phyloP scores from a whole-genome alignment of 2,329 filamentous ascomycete genomes.

The Ceratocystis harringtonii region DNA sequence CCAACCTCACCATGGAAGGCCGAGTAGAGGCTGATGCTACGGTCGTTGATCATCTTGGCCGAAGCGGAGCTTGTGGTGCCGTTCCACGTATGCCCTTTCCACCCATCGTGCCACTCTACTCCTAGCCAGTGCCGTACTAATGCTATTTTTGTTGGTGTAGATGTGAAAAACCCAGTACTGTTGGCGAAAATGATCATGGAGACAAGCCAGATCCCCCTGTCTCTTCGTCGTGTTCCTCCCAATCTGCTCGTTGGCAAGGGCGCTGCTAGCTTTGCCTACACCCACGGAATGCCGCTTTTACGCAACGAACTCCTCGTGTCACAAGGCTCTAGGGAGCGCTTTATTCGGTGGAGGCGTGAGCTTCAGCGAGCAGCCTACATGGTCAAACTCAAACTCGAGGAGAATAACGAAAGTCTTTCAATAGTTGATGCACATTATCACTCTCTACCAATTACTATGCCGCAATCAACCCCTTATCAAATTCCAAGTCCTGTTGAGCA shows the following conservation, averaged over 20 bases:
- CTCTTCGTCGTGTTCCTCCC: slow-evolving; percentile 75
- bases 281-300: slow-evolving; percentile 60
- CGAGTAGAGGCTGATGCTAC: slow-evolving; percentile 90
- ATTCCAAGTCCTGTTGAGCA: not conserved
- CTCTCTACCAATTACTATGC: slow-evolving; percentile 10
- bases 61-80: slow-evolving; percentile 85
- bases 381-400: slow-evolving; percentile 28
- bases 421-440: slow-evolving; percentile 14
- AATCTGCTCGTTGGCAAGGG: slow-evolving; percentile 81
- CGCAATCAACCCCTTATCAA: not conserved
- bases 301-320: slow-evolving; percentile 68
- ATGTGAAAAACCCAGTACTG: slow-evolving; percentile 83
- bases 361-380: slow-evolving; percentile 38
- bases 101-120: not conserved
- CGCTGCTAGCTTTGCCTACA: slow-evolving; percentile 70
- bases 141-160: slow-evolving; percentile 30
- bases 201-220: slow-evolving; percentile 58
- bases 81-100: slow-evolving; percentile 50
- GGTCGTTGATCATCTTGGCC: slow-evolving; percentile 76
- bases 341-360: slow-evolving; percentile 62
- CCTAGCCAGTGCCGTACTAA: not conserved
- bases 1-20: slow-evolving; percentile 82
- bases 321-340: slow-evolving; percentile 62
- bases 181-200: slow-evolving; percentile 74
- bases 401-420: slow-evolving; percentile 19